phyloP scores from a whole-genome alignment of 2,329 filamentous ascomycete species.

The Trichoderma sp. region DNA sequence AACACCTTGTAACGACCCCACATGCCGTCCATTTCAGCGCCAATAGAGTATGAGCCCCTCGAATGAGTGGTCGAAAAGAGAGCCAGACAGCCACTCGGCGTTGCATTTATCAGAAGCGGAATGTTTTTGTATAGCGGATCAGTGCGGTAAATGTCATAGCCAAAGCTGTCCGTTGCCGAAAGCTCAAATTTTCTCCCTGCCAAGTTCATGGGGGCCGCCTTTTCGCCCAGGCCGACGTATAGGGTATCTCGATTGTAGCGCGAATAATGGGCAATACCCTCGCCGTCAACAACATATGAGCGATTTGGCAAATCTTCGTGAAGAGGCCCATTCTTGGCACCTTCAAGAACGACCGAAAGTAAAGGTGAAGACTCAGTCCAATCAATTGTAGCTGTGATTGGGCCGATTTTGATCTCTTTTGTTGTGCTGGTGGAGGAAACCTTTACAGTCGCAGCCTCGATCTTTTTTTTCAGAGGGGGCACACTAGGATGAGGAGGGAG shows the following conservation, averaged over 20 bases:
- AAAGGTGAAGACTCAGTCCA: slow-evolving; percentile 55
- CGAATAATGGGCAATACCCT: slow-evolving; percentile 63
- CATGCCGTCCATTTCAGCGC: slow-evolving; percentile 70
- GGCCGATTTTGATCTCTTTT: slow-evolving; percentile 44
- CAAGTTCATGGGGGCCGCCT: slow-evolving; percentile 69
- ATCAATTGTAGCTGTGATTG: slow-evolving; percentile 53
- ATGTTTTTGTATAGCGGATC: slow-evolving; percentile 76
- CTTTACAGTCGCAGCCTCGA: slow-evolving; percentile 27
- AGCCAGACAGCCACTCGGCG: slow-evolving; percentile 60
- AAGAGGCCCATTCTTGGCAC: slow-evolving; percentile 45
- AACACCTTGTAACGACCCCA: slow-evolving; percentile 75
- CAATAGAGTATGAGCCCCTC: slow-evolving; percentile 62
- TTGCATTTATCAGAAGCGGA: slow-evolving; percentile 67
- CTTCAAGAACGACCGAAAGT: slow-evolving; percentile 51
- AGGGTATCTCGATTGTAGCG: slow-evolving; percentile 59
- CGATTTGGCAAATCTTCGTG: slow-evolving; percentile 62
- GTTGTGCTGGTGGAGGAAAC: slow-evolving; percentile 26
- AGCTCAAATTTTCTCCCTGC: slow-evolving; percentile 63
- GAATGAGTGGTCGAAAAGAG: slow-evolving; percentile 66
- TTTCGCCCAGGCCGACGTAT: slow-evolving; percentile 69
- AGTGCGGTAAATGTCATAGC: slow-evolving; percentile 67
- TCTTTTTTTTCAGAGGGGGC: slow-evolving; percentile 37
- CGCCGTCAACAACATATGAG: slow-evolving; percentile 61
- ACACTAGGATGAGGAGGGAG: slow-evolving; percentile 64
- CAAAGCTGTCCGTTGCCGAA: slow-evolving; percentile 68